phyloP scores from a whole-genome alignment of 441 rosid species.

The Euphorbia corollata region DNA sequence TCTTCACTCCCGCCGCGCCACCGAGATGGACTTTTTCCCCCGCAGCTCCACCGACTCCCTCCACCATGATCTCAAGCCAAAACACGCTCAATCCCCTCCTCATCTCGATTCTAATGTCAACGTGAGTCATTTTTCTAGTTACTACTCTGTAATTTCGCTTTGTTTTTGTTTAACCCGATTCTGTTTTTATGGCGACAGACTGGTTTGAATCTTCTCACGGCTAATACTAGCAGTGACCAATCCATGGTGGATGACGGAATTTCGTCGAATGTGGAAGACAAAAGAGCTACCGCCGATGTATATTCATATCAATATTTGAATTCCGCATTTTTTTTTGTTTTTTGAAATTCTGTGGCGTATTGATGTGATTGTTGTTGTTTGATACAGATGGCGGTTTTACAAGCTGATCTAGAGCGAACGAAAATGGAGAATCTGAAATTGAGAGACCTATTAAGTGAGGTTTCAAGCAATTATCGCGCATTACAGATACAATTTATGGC shows the following conservation, averaged over 20 bases:
- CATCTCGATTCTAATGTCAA: constrained; percentile 27
- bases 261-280: constrained; percentile 54
- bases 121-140: constrained; percentile 19
- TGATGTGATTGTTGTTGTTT: constrained; percentile 13
- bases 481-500: constrained; percentile 54
- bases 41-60: neutral
- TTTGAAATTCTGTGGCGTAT: neutral
- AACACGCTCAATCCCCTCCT: constrained; percentile 6
- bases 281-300: constrained; percentile 58
- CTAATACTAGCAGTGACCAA: constrained; percentile 65
- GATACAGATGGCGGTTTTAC: constrained; percentile 41
- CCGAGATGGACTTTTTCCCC: constrained; percentile 49
- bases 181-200: constrained; percentile 34
- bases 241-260: constrained; percentile 73
- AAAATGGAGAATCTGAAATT: constrained; percentile 60
- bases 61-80: constrained; percentile 5
- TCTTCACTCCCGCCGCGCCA: constrained; percentile 14
- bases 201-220: constrained; percentile 69
- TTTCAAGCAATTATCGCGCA: constrained; percentile 47
- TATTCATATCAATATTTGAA: neutral
- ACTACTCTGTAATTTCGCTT: too few relatives aligned
- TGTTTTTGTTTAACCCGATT: neutral
- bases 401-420: constrained; percentile 52
- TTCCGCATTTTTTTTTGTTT: neutral
- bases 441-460: constrained; percentile 56